Base-by-base conservation (phyloP, 352 stramenopile species). In the Globisporangium cederbergense region DNA sequence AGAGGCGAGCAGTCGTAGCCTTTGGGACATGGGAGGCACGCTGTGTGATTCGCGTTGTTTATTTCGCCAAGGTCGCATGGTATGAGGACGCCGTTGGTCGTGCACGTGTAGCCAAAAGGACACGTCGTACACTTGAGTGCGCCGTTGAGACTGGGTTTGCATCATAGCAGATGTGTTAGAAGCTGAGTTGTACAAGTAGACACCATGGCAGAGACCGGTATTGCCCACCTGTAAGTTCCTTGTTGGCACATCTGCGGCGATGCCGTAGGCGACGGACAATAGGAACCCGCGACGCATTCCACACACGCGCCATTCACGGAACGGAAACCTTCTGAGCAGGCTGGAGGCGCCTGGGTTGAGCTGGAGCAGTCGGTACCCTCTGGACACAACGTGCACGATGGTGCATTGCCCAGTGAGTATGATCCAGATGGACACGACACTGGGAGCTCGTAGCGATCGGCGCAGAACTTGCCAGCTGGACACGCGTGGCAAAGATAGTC, bases 41-140 rank as follows among this genome's bases (percentile, higher is more conserved):
- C 74, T 73, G 51, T 71, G 42, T 3, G 73, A 2, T 55, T 88
- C 93, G 10, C 64, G 42, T 61, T 88, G 67, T 47, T 77, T 66
- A 1, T 74, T 49, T 22, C 66, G 8, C 58, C 58, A 30, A 64
- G 45, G 2, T 32, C 32, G 6, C 58, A 64, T 0, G 58, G 58
- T 13, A 22, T 70, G n/a, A 85, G 74, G 16, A 52, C 72, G 20
- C 38, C 50, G 7, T 65, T 63, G 16, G 73, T 65, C 7, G 61
- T 64, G 38, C 82, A 91, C 5, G 40, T 61, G 32, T 84, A 77
- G 13, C 83, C 80, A 58, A 77, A 75, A 14, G 76, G 74, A 62
- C 83, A 92, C 1, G 58, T 4, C 34, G 67, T 67, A 22, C 83
- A 92, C 25, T 46, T 60, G 4, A 68, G 60, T n/a, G 81, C 74